These are phyloP conservation scores for Penicillium sp. DNA, from an alignment of 2,329 filamentous ascomycete species.

Conservation along the genomic window DNA sequence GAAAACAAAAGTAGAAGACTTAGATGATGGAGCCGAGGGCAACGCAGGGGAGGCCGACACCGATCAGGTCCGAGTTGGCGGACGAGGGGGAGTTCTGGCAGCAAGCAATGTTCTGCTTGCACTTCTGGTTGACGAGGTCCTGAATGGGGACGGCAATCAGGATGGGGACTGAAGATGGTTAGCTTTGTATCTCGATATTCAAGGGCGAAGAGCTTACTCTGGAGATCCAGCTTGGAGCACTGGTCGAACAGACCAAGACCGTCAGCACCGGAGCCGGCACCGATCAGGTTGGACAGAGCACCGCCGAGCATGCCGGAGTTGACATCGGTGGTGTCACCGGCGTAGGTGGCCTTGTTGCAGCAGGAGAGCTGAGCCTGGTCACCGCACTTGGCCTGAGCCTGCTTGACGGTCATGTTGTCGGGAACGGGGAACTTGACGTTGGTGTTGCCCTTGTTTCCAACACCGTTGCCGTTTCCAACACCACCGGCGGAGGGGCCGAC, in stretches of 20 bases:
- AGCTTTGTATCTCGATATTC: neutral
- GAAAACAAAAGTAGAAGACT: slow-evolving; percentile 17
- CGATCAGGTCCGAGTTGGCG: slow-evolving; percentile 34
- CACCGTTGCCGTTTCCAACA: slow-evolving; percentile 23
- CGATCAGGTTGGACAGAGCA: slow-evolving; percentile 35
- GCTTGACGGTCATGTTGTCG: slow-evolving; percentile 34
- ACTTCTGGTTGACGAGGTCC: slow-evolving; percentile 39
- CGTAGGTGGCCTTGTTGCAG: slow-evolving; percentile 41
- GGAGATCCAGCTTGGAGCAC: slow-evolving; percentile 41
- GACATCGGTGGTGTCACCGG: slow-evolving; percentile 35
- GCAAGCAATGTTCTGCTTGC: slow-evolving; percentile 43
- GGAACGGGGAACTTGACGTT: slow-evolving; percentile 35
- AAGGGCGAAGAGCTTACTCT: slow-evolving; percentile 21
- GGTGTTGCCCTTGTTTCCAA: slow-evolving; percentile 34
- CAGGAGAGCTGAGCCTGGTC: slow-evolving; percentile 39
- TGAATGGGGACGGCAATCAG: slow-evolving; percentile 28
- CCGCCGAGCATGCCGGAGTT: slow-evolving; percentile 34
- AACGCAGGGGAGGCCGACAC: slow-evolving; percentile 39
- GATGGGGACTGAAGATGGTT: slow-evolving; percentile 20
- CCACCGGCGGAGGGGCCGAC: slow-evolving; percentile 19
- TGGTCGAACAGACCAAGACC: slow-evolving; percentile 42
- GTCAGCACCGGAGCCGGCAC: slow-evolving; percentile 32
- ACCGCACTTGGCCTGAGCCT: slow-evolving; percentile 41
- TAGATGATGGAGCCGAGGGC: slow-evolving; percentile 41
- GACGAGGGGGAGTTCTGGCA: slow-evolving; percentile 37